Conservation (phyloP, 2,329 filamentous ascomycete genomes). For the Calcarisporium arbuscula region DNA sequence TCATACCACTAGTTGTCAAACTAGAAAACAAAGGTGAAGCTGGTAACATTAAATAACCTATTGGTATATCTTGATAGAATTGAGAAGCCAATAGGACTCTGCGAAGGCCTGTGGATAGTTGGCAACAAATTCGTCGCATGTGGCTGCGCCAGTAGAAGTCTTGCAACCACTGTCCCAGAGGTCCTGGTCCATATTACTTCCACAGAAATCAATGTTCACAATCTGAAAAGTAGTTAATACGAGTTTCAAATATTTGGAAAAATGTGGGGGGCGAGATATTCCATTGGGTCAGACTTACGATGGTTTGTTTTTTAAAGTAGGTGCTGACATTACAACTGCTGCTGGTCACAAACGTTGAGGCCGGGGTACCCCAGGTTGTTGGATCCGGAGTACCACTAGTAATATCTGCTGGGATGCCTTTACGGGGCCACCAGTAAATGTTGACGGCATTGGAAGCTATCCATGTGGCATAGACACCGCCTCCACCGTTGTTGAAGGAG, state of each 20-base stretch:
- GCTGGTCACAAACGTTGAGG: constrained; percentile 55
- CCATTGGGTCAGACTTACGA: no score
- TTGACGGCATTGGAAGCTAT: constrained; percentile 63
- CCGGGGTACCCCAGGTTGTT: constrained; percentile 54
- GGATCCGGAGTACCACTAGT: constrained; percentile 51
- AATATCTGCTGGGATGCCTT: constrained; percentile 54
- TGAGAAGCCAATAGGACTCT: constrained; percentile 67
- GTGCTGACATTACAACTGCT: constrained; percentile 60
- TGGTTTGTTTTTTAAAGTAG: constrained; percentile 61
- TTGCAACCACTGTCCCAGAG: no score
- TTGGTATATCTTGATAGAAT: constrained; percentile 52
- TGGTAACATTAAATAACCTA: no score
- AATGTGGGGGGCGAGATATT: no score
- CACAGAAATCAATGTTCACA: constrained; percentile 73
- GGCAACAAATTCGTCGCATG: constrained; percentile 62
- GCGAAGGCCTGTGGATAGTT: constrained; percentile 59
- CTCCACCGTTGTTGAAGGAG: constrained; percentile 57
- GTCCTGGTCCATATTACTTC: no score
- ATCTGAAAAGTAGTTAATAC: no score
- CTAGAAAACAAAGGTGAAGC: no score
- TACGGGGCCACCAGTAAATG: constrained; percentile 68
- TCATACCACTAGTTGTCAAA: no score
- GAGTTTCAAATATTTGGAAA: no score
- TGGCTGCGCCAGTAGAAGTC: no score
- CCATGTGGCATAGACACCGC: constrained; percentile 61